Evolutionary conservation across 768 basidiomycete genomes (phyloP), one percentile per base, ranked within the genome.

Genomic region (Hygrophorus pudorinus): DNA sequence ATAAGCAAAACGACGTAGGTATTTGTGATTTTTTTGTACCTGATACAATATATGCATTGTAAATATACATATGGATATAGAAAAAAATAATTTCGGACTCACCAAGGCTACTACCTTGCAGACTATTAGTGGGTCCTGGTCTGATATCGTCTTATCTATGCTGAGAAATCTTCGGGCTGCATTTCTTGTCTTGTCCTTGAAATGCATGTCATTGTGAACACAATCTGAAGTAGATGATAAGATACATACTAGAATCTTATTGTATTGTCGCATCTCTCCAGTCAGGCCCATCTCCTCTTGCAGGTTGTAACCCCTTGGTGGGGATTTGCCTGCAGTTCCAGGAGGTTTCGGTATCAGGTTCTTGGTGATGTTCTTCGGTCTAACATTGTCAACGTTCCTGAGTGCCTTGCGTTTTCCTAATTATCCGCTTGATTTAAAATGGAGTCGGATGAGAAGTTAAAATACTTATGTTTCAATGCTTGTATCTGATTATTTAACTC

Each of bases 271-370:
- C n/a, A 10, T 32, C n/a, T 41, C 29, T 13, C 31, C 40, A 10
- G 20, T 24, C 29, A 41, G 29, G 7, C 40, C 40, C 14, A 41
- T 29, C 16, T 28, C 40, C 5, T 41, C 40, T 41, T 41, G 27
- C n/a, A 41, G 20, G 16, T 29, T 30, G 29, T 41, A 41, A 11
- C 40, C 40, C 16, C 31, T 41, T 32, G 40, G 40, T 10, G 40
- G 40, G 7, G 40, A 11, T 41, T 21, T 41, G 8, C 40, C 27
- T 12, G 30, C 21, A 29, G 27, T 5, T 14, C 40, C 40, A n/a
- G n/a, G 14, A 6, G 40, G 40, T 14, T 28, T 41, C 5, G 29
- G 40, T 11, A 41, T 41, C 7, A 41, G 11, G n/a, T 32, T 9
- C 24, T n/a, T n/a, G n/a, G n/a, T n/a, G n/a, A n/a, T n/a, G n/a